A percentile compares a stretch with the other conserved stretches of the same genome.
These are phyloP conservation scores for Yamadazyma kitorensis DNA, from an alignment of 805 yeast genomes.

Conservation along the genomic window DNA sequence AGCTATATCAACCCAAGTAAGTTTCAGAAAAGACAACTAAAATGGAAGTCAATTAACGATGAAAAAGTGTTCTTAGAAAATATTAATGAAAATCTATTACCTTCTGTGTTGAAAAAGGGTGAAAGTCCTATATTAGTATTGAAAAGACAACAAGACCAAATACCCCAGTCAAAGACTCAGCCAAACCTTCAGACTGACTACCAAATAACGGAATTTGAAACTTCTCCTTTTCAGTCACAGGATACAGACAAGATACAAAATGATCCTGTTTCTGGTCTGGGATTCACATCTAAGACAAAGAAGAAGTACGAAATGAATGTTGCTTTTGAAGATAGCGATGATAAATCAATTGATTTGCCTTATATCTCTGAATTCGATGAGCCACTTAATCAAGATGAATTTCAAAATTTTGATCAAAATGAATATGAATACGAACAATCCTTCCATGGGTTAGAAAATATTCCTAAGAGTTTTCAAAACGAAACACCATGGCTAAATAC, in stretches of 20 bases:
- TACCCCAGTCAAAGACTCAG: not conserved
- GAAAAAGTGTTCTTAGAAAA: slow-evolving; percentile 27
- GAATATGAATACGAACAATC: slow-evolving; percentile 16
- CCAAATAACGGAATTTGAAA: not conserved
- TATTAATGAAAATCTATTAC: slow-evolving; percentile 29
- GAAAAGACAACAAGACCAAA: slow-evolving; percentile 17
- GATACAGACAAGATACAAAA: not conserved
- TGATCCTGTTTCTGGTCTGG: too few species aligned
- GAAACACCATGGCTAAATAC: slow-evolving; percentile 10
- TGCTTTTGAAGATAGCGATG: slow-evolving; percentile 1
- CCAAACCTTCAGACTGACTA: not conserved
- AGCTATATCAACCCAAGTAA: slow-evolving; percentile 12
- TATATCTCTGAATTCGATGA: slow-evolving; percentile 24
- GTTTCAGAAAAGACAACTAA: slow-evolving; percentile 16
- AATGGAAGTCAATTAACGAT: slow-evolving; percentile 25
- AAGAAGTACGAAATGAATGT: slow-evolving; percentile 6
- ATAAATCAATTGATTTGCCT: slow-evolving; percentile 14
- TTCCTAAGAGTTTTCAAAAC: slow-evolving; percentile 16
- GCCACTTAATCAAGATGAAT: slow-evolving; percentile 15
- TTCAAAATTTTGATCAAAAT: slow-evolving; percentile 25
- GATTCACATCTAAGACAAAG: not conserved
- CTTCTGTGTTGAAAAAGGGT: slow-evolving; percentile 31
- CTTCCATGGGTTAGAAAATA: slow-evolving; percentile 25
- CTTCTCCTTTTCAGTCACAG: too few species aligned
- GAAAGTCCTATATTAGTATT: slow-evolving; percentile 29